These are phyloP conservation scores for Thalassiosira oceanica DNA, from an alignment of 352 stramenopile species.

Conservation along the genomic window DNA sequence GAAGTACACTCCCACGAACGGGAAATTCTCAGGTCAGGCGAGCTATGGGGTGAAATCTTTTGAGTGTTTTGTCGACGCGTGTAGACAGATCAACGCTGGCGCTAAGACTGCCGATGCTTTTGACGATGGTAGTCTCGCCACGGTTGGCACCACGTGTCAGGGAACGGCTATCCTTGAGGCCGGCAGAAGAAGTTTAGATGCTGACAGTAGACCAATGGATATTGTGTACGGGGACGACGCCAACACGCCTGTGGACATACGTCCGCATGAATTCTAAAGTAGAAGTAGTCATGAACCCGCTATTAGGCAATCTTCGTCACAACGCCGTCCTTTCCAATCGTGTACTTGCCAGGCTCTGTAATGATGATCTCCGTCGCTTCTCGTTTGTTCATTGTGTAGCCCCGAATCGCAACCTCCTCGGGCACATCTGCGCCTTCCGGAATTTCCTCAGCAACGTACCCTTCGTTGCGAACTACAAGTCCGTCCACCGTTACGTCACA, in stretches of 20 bases:
- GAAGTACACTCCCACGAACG: conserved; percentile 89
- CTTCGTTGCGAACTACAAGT: conserved; percentile 67
- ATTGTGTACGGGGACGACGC: conserved; percentile 80
- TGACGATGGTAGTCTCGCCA: conserved; percentile 83
- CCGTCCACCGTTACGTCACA: conserved; percentile 73
- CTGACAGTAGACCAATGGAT: conserved; percentile 79
- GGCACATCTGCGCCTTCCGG: conserved; percentile 50
- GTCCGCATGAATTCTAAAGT: conserved; percentile 61
- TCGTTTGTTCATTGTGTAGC: conserved; percentile 78
- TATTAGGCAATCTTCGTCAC: neutral
- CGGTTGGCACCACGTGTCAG: conserved; percentile 83
- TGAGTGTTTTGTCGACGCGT: conserved; percentile 87
- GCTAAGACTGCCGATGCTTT: conserved; percentile 68
- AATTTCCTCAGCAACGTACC: conserved; percentile 66
- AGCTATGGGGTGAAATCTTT: conserved; percentile 86
- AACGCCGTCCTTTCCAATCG: neutral
- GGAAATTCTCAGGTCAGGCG: conserved; percentile 84
- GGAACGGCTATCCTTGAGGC: conserved; percentile 88
- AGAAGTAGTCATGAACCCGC: neutral
- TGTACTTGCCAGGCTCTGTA: neutral
- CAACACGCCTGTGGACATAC: conserved; percentile 57
- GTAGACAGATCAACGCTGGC: conserved; percentile 74
- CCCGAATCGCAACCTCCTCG: conserved; percentile 73
- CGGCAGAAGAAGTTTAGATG: conserved; percentile 82
- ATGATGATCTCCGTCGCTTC: conserved; percentile 59